These are phyloP conservation scores for Diaporthe helianthi DNA, from an alignment of 2,329 filamentous ascomycete species.

Conservation along the genomic window DNA sequence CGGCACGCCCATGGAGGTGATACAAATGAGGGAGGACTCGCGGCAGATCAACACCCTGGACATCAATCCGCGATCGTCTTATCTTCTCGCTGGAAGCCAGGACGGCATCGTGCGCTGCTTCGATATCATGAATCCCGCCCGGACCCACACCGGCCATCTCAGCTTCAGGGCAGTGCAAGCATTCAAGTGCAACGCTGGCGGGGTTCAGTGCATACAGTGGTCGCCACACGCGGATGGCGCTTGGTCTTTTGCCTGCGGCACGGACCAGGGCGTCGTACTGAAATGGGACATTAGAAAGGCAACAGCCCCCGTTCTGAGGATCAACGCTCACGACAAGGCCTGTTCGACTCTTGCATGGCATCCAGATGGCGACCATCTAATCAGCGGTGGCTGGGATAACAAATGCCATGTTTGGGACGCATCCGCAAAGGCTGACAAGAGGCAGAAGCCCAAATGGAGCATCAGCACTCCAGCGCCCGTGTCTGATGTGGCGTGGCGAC, in stretches of 20 bases:
- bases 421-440: conserved; percentile 64
- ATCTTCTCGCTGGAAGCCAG: conserved; percentile 68
- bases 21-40: conserved; percentile 66
- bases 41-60: conserved; percentile 70
- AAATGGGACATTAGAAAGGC: conserved; percentile 70
- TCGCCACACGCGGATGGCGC: conserved; percentile 61
- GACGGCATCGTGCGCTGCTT: conserved; percentile 69
- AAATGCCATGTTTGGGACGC: conserved; percentile 72
- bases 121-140: conserved; percentile 58
- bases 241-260: conserved; percentile 70
- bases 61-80: conserved; percentile 64
- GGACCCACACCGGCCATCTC: conserved; percentile 55
- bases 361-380: conserved; percentile 69
- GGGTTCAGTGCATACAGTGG: conserved; percentile 70
- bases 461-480: conserved; percentile 68
- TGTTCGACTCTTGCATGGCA: conserved; percentile 71
- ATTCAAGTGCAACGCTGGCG: conserved; percentile 61
- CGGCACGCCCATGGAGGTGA: conserved; percentile 57
- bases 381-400: conserved; percentile 68
- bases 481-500: conserved; percentile 67
- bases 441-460: conserved; percentile 69
- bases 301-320: conserved; percentile 60
- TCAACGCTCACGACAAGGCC: conserved; percentile 67
- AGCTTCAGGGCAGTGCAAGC: conserved; percentile 57
- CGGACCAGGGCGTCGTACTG: conserved; percentile 66